Percentiles rank a stretch among this genome's conserved stretches.
Evolutionary conservation across 176 grass and related monocot genomes (phyloP).

Genomic region (Triticum dicoccoides): DNA sequence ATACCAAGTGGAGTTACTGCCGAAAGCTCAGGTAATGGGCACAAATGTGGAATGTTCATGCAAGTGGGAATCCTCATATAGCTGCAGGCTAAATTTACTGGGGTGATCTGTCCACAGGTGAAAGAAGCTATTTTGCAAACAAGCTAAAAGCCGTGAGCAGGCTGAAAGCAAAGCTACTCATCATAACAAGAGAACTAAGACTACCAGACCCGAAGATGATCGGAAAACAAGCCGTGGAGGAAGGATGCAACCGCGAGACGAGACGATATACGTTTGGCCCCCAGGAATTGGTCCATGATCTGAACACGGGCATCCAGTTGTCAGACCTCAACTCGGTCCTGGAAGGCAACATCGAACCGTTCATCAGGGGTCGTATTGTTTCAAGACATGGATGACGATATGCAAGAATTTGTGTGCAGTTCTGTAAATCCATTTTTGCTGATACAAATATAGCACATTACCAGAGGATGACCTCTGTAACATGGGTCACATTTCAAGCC

Average conservation of each 20-base stretch:
- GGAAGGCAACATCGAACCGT: constrained; percentile 65
- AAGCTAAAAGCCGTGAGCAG: constrained; percentile 75
- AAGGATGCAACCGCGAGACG: constrained; percentile 37
- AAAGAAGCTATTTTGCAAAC: constrained; percentile 89
- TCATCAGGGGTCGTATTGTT: constrained; percentile 66
- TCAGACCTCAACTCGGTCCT: constrained; percentile 64
- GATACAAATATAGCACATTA: constrained; percentile 16
- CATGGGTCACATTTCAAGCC: constrained; percentile 24
- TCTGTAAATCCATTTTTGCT: constrained; percentile 26
- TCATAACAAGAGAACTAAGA: constrained; percentile 47
- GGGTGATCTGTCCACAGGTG: constrained; percentile 43
- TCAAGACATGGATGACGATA: constrained; percentile 43
- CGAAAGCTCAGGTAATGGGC: constrained; percentile 80
- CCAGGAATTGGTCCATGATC: constrained; percentile 68
- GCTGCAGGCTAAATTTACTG: neutral
- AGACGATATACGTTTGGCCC: constrained; percentile 72
- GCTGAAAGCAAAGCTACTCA: constrained; percentile 81
- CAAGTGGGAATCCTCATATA: neutral
- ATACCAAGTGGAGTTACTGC: constrained; percentile 58
- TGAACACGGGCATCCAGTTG: constrained; percentile 70
- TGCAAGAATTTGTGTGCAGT: neutral
- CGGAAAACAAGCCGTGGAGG: constrained; percentile 31
- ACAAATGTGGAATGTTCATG: constrained; percentile 13
- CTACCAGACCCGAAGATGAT: constrained; percentile 37
- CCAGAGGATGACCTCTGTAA: constrained; percentile 23